Base-by-base conservation (phyloP, 2,329 filamentous ascomycete genomes). In the Diplocarpon mali region DNA sequence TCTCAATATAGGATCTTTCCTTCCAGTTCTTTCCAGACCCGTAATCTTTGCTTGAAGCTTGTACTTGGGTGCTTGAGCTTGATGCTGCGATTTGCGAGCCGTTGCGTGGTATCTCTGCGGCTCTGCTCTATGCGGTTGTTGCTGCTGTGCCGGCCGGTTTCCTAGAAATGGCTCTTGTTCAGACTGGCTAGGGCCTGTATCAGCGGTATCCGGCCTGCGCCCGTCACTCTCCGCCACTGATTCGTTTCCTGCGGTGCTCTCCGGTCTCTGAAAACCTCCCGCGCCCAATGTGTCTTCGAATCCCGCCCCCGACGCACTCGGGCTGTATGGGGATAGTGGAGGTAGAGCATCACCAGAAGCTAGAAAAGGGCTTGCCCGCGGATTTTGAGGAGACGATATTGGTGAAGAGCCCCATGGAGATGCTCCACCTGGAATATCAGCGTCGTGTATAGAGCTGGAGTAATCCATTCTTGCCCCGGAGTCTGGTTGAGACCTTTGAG, bases 41-140 rank as follows among this genome's bases (percentile, higher is more conserved):
- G 89, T 95, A 52, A 98, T 88, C 69, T 96, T 98, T 37, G 85
- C 88, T 62, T 95, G 88, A 31, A 98, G 75, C 65, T 86, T 90
- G 65, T 85, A 89, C 50, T 83, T 77, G 24, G 85, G 81, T 44
- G 77, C 74, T 35, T 76, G 67, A 38, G 64, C 65, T 41, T 66
- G 65, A 41, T 64, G 60, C 35, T 63, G 60, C 34, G 34, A 5
- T 44, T 66, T 60, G 42, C 65, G 52, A 41, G 44, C 45, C 27
- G 46, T 39, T 38, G 55, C 44, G 37, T 58, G 61, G 45, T 58
- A 60, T 41, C 54, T 62, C 38, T 60, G 59, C 16, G 58, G 56
- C 40, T 65, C 59, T 46, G 60, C 53, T 42, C 55, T 55, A 37
- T 57, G 56, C 38, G 61, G 57, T 38, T 62, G 61, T 35, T 52